These are phyloP conservation scores for Penicillium atrosanguineum DNA, from an alignment of 495 filamentous ascomycete species.

Conservation along the genomic window DNA sequence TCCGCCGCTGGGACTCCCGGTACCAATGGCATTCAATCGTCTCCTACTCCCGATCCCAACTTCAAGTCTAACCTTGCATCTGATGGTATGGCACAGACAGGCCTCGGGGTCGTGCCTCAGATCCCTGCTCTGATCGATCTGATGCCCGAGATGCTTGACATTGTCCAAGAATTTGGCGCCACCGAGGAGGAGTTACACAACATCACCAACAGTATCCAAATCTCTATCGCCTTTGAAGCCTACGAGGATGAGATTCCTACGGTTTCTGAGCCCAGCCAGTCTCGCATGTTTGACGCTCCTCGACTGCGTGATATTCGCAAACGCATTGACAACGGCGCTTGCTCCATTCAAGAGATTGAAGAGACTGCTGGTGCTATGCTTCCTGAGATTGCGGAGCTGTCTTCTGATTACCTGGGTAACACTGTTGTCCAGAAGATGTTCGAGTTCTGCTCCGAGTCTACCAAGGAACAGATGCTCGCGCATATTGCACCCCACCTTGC, in stretches of 20 bases:
- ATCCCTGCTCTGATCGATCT: conserved; percentile 73
- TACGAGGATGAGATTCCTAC: conserved; percentile 86
- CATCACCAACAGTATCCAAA: conserved; percentile 71
- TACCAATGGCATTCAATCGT: conserved; percentile 78
- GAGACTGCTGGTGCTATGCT: conserved; percentile 90
- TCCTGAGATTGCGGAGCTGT: conserved; percentile 89
- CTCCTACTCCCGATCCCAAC: conserved; percentile 85
- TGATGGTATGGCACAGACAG: conserved; percentile 37
- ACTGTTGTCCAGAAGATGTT: conserved; percentile 99
- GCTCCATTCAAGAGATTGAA: conserved; percentile 84
- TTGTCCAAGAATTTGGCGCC: conserved; percentile 87
- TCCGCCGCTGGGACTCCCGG: conserved; percentile 77
- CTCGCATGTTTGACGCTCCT: conserved; percentile 88
- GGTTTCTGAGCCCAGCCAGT: conserved; percentile 84
- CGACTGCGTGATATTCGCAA: conserved; percentile 96
- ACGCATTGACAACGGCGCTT: conserved; percentile 90
- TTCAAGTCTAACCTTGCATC: conserved; percentile 30
- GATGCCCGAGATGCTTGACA: conserved; percentile 75
- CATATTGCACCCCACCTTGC: conserved; percentile 89
- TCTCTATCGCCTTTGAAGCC: conserved; percentile 67
- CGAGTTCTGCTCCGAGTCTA: conserved; percentile 86
- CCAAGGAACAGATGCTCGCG: conserved; percentile 86
- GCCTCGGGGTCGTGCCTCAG: conserved; percentile 53
- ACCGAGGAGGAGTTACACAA: conserved; percentile 71
- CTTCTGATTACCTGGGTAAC: conserved; percentile 95